phyloP scores from a whole-genome alignment of 495 filamentous ascomycete species.

The Endocarpon pusillum region DNA sequence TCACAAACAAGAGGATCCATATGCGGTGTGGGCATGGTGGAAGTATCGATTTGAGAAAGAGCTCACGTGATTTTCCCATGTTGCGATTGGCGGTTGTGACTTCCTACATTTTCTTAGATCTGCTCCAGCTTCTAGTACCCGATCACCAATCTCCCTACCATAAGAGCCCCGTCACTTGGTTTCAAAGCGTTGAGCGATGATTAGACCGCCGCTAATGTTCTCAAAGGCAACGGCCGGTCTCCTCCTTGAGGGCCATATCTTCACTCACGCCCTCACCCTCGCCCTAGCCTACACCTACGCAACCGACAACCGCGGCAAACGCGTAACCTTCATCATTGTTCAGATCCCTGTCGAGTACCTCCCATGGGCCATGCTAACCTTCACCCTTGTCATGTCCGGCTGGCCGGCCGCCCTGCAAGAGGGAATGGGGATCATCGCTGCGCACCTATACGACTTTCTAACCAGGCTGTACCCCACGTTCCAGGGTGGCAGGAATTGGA shows the following conservation, averaged over 20 bases:
- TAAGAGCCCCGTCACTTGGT: background rate
- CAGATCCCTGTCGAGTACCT: conserved; percentile 57
- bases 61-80: conserved; percentile 38
- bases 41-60: conserved; percentile 71
- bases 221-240: conserved; percentile 32
- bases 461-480: conserved; percentile 69
- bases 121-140: conserved; percentile 10
- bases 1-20: conserved; percentile 46
- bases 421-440: conserved; percentile 55
- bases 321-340: conserved; percentile 56
- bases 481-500: conserved; percentile 55
- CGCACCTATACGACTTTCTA: conserved; percentile 74
- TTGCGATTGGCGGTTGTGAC: conserved; percentile 59
- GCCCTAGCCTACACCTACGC: conserved; percentile 65
- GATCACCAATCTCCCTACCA: conserved; percentile 4
- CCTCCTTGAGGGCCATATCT: conserved; percentile 31
- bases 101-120: conserved; percentile 64
- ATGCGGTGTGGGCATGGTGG: conserved; percentile 78
- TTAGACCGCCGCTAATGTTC: conserved; percentile 18
- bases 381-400: conserved; percentile 42
- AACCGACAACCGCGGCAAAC: conserved; percentile 62
- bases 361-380: conserved; percentile 56
- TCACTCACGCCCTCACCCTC: conserved; percentile 50
- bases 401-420: conserved; percentile 34
- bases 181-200: background rate